Evolutionary conservation across 2,329 filamentous ascomycete genomes (phyloP).

Genomic region (Elsinoe australis): DNA sequence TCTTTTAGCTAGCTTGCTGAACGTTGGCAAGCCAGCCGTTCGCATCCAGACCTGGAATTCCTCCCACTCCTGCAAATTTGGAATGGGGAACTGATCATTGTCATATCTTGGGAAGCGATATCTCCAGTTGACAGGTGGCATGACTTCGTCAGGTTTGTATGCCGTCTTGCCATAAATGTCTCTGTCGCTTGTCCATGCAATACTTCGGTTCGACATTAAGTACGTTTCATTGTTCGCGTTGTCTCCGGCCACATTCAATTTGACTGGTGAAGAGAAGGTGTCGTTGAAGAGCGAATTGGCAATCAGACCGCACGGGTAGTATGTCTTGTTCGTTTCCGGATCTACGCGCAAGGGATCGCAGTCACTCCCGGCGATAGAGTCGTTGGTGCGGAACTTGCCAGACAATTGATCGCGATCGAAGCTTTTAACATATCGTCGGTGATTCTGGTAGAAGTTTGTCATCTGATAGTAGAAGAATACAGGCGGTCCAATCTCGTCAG

Average conservation of each 20-base stretch:
- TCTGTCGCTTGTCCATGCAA: constrained; percentile 80
- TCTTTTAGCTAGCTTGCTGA: constrained; percentile 84
- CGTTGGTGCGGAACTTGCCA: constrained; percentile 55
- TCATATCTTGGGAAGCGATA: constrained; percentile 64
- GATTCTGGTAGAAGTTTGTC: constrained; percentile 98
- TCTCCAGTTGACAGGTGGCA: constrained; percentile 82
- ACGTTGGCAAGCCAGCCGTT: constrained; percentile 84
- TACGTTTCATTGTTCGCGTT: constrained; percentile 50
- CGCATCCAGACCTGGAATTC: constrained; percentile 98
- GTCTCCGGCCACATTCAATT: constrained; percentile 46
- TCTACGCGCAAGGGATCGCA: constrained; percentile 60
- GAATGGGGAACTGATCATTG: constrained; percentile 55
- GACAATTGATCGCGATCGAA: constrained; percentile 77
- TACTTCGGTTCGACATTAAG: constrained; percentile 66
- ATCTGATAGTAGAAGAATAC: constrained; percentile 92
- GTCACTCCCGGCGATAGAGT: constrained; percentile 57
- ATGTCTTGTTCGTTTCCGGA: constrained; percentile 52
- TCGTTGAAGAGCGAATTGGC: constrained; percentile 98
- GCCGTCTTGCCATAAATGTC: constrained; percentile 65
- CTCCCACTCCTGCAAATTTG: constrained; percentile 67
- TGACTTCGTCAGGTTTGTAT: constrained; percentile 58
- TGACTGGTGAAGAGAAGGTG: constrained; percentile 61
- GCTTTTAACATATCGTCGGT: constrained; percentile 89
- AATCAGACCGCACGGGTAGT: constrained; percentile 92
- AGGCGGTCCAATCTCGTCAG: constrained; percentile 68